Conservation (phyloP, 2,329 filamentous ascomycete species). For the Phialophora macrospora region DNA sequence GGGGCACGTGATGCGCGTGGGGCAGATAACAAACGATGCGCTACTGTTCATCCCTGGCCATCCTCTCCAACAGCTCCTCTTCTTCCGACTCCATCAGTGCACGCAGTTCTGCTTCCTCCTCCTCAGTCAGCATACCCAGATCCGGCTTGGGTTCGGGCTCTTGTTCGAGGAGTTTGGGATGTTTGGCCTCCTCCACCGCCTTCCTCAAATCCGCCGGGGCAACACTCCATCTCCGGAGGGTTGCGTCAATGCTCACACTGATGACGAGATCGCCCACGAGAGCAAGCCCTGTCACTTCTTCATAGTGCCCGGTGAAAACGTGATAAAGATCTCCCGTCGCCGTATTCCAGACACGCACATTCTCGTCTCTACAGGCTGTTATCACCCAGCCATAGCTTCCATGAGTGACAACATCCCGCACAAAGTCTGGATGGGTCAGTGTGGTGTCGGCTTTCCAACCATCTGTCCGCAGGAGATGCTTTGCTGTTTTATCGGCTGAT, state of each 20-base stretch:
- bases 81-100: slow-evolving; percentile 84
- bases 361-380: slow-evolving; percentile 88
- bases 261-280: slow-evolving; percentile 64
- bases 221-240: slow-evolving; percentile 82
- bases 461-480: slow-evolving; percentile 72
- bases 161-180: slow-evolving; percentile 52
- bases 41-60: slow-evolving; percentile 37
- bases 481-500: slow-evolving; percentile 85
- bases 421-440: slow-evolving; percentile 84
- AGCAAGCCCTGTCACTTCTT: slow-evolving; percentile 84
- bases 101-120: slow-evolving; percentile 91
- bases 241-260: slow-evolving; percentile 89
- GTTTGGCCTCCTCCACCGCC: slow-evolving; percentile 57
- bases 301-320: slow-evolving; percentile 80
- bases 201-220: slow-evolving; percentile 64
- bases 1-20: neutral
- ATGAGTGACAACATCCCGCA: slow-evolving; percentile 76
- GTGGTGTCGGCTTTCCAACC: slow-evolving; percentile 73
- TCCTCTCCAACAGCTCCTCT: slow-evolving; percentile 35
- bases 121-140: slow-evolving; percentile 69
- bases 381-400: slow-evolving; percentile 75
- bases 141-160: slow-evolving; percentile 52
- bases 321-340: slow-evolving; percentile 73
- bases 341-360: slow-evolving; percentile 86
- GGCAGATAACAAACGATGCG: neutral